Evolutionary conservation across 176 grass and related monocot genomes (phyloP), one percentile per base, ranked within the genome.

Genomic region (Zizania latifolia): DNA sequence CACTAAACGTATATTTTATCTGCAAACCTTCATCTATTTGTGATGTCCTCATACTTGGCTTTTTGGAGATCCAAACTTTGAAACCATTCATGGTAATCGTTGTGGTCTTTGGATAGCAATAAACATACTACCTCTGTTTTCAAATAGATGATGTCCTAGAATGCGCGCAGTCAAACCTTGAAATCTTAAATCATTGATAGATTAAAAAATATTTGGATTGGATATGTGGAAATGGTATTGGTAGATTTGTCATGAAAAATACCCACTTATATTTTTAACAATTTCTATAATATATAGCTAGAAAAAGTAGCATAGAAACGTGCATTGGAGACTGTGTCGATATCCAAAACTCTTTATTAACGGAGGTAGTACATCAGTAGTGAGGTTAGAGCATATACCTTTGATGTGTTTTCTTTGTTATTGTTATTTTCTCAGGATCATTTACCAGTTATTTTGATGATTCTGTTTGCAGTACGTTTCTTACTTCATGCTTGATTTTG

Each of bases 401-500:
- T 69, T 19, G 36, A 36, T 74, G 1, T 22, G 14, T 37, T 65
- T n/a, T n/a, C n/a, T 6, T 74, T 46, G 61, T 65, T 67, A 29
- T 64, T 39, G 15, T 31, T 66, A 48, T 79, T 77, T 41, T 64
- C 5, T 71, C 70, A 58, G 44, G 31, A 26, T 38, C 43, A 70
- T 62, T 21, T 57, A 75, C 26, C 54, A 60, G 10, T 29, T 45
- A 17, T 45, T 69, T 70, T 46, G 21, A 21, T 80, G 71, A 30
- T 64, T 70, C n/a, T 2, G 15, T 56, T 15, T 81, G 24, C 58
- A 48, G 45, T 71, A 38, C 19, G 40, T 86, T 81, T 81, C 78
- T 72, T 81, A 85, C 12, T 23, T 23, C 55, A 62, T 72, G 72
- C 62, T 71, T 67, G 23, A 39, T 78, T 30, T 86, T 88, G 78